Percentiles rank a stretch among this genome's conserved stretches.
These are phyloP conservation scores for Lentinula lateritia DNA, from an alignment of 768 basidiomycete species.

Conservation along the genomic window DNA sequence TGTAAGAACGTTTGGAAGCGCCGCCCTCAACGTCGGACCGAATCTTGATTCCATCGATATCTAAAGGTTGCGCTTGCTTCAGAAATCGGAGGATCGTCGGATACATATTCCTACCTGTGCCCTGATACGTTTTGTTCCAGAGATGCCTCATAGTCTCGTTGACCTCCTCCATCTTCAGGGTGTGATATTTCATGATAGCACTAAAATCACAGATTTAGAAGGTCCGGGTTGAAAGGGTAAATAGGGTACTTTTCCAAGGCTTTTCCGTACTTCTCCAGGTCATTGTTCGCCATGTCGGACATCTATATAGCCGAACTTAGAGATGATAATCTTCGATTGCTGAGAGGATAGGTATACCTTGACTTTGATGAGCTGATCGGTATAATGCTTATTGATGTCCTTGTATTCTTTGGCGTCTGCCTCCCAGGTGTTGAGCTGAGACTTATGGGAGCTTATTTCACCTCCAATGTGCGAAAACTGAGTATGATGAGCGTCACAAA, in stretches of 20 bases:
- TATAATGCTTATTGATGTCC: conserved; percentile 79
- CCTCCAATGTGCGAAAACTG: conserved; percentile 81
- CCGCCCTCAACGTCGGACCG: conserved; percentile 90
- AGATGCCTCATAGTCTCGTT: conserved; percentile 96
- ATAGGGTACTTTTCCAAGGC: conserved; percentile 85
- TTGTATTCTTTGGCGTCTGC: conserved; percentile 81
- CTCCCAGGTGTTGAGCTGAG: conserved; percentile 61
- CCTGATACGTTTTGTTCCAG: conserved; percentile 99
- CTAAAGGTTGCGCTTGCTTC: conserved; percentile 31
- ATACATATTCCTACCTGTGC: conserved; percentile 63
- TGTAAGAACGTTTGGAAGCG: conserved; percentile 89
- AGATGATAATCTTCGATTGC: neutral
- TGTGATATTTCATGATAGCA: conserved; percentile 98
- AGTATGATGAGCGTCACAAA: neutral
- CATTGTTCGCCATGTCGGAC: conserved; percentile 95
- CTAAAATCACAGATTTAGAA: conserved; percentile 33
- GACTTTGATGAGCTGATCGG: conserved; percentile 88
- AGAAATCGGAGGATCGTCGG: conserved; percentile 9
- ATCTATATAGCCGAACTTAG: conserved; percentile 48
- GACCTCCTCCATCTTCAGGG: conserved; percentile 98
- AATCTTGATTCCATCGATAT: conserved; percentile 97
- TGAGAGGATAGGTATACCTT: conserved; percentile 51
- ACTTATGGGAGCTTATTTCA: conserved; percentile 69
- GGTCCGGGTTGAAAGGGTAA: neutral
- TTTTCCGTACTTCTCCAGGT: conserved; percentile 96